Conservation (phyloP, 805 yeast species). For the Ogataea pilisensis region DNA sequence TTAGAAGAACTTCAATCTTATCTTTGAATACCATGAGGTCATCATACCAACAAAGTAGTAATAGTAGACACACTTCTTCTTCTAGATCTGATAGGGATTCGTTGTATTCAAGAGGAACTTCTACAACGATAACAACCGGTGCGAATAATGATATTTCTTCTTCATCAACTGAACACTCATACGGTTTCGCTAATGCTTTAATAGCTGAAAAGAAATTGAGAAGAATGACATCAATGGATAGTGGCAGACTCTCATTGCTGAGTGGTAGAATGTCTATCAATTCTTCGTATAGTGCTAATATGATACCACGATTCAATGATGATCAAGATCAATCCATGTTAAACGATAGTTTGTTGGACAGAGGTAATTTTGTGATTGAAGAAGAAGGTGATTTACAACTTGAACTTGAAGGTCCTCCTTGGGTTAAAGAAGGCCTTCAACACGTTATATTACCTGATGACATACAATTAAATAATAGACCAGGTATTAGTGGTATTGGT, state of each 20-base stretch:
- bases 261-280: conserved; percentile 3
- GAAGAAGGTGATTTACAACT: conserved; percentile 54
- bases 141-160: neutral
- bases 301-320: conserved; percentile 12
- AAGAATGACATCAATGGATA: conserved; percentile 17
- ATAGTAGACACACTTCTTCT: neutral
- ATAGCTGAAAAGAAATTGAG: conserved; percentile 21
- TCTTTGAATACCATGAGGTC: conserved; percentile 8
- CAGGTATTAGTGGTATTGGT: neutral
- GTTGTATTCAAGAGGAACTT: conserved; percentile 7
- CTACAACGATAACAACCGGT: neutral
- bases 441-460: conserved; percentile 26
- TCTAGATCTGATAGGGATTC: conserved; percentile 9
- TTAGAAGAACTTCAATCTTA: conserved; percentile 8
- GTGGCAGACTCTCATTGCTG: conserved; percentile 13
- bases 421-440: conserved; percentile 70
- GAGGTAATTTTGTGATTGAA: conserved; percentile 25
- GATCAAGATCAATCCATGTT: conserved; percentile 8
- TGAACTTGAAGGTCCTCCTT: conserved; percentile 71
- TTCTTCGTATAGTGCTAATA: conserved; percentile 9
- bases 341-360: conserved; percentile 3
- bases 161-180: conserved; percentile 9
- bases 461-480: conserved; percentile 8
- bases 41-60: neutral
- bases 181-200: conserved; percentile 27